Evolutionary conservation across 768 basidiomycete genomes (phyloP).

Genomic region (Xerocomellus dryophilus): DNA sequence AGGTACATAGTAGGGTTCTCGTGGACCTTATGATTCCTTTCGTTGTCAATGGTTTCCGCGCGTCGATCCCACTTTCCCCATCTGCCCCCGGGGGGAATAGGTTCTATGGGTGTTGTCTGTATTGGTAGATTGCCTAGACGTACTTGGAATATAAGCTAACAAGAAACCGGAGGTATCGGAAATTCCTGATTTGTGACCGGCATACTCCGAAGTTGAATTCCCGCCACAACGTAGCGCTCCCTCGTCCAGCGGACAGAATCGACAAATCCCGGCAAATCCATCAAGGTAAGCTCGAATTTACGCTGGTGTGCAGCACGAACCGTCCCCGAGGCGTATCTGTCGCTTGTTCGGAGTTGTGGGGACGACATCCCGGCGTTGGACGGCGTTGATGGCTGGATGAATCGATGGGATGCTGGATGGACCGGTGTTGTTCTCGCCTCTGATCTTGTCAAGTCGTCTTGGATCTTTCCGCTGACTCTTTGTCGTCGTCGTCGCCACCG

Average conservation of each 20-base stretch:
- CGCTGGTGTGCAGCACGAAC: slow-evolving; percentile 16
- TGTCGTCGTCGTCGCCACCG: background rate
- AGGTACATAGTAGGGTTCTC: no score
- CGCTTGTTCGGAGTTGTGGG: background rate
- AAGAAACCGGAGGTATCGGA: background rate
- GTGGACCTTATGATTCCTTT: background rate
- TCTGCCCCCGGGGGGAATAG: background rate
- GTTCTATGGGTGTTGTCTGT: background rate
- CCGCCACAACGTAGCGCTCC: slow-evolving; percentile 17
- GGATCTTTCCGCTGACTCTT: slow-evolving; percentile 19
- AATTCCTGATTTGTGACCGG: slow-evolving; percentile 19
- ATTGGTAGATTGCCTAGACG: no score
- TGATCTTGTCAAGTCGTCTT: slow-evolving; percentile 13
- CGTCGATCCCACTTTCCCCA: background rate
- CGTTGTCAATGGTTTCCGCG: background rate
- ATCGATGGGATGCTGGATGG: slow-evolving; percentile 36
- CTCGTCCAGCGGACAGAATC: slow-evolving; percentile 19
- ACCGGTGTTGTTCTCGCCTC: slow-evolving; percentile 9
- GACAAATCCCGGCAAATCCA: slow-evolving; percentile 39
- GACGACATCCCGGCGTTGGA: slow-evolving; percentile 12
- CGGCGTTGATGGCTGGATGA: slow-evolving; percentile 43
- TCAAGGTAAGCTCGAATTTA: slow-evolving; percentile 57
- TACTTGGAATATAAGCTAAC: no score
- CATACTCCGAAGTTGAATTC: slow-evolving; percentile 27
- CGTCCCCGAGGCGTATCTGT: slow-evolving; percentile 7